phyloP scores from a whole-genome alignment of 257 asterid genomes.

The Hygrophila difformis region DNA sequence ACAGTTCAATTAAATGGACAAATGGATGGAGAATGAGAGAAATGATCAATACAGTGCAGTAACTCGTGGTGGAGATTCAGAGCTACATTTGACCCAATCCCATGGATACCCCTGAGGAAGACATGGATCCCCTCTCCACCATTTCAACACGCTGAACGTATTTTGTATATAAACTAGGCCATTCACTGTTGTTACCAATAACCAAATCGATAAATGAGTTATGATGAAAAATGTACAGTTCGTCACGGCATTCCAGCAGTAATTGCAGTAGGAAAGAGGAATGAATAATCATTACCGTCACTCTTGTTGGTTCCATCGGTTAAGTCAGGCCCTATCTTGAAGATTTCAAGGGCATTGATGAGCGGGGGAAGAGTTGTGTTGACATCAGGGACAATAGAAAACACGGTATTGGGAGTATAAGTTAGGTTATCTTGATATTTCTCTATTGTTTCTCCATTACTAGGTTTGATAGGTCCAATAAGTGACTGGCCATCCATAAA shows the following conservation, averaged over 20 bases:
- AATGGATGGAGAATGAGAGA: not conserved
- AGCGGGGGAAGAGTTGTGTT: constrained; percentile 57
- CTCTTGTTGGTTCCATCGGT: constrained; percentile 26
- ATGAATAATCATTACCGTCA: constrained; percentile 28
- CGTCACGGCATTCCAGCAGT: too few species aligned
- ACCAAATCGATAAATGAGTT: not conserved
- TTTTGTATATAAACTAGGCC: constrained; percentile 33
- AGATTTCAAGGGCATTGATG: constrained; percentile 53
- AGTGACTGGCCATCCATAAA: constrained; percentile 15
- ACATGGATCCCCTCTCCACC: constrained; percentile 70
- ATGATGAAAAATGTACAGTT: too few species aligned
- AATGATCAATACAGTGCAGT: constrained; percentile 40
- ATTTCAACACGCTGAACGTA: constrained; percentile 23
- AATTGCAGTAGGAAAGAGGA: not conserved
- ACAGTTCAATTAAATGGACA: too few species aligned
- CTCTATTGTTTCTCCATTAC: constrained; percentile 18
- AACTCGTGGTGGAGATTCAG: constrained; percentile 39
- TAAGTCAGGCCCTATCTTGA: constrained; percentile 19
- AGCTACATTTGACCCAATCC: constrained; percentile 62
- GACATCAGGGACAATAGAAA: constrained; percentile 27
- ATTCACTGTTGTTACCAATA: constrained; percentile 22
- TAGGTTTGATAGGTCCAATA: constrained; percentile 26
- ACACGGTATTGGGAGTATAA: constrained; percentile 18
- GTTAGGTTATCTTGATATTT: constrained; percentile 8
- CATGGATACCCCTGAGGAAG: constrained; percentile 52